These are phyloP conservation scores for Calvatia gigantea DNA, from an alignment of 768 basidiomycete species.

Conservation along the genomic window DNA sequence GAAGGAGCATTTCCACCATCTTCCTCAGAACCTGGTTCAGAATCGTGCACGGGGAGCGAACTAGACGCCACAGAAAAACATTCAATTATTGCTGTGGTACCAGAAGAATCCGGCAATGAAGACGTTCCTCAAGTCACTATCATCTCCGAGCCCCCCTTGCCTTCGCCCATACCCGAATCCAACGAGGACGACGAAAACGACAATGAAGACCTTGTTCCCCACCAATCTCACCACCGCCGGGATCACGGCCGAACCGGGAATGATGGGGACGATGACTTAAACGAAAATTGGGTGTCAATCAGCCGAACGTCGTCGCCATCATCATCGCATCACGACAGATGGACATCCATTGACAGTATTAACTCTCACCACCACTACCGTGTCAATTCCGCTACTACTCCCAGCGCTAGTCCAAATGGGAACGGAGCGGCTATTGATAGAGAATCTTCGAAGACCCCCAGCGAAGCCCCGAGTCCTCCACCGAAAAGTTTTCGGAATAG, in stretches of 20 bases:
- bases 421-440: constrained; percentile 8
- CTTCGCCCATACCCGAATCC: constrained; percentile 9
- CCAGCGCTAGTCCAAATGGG: constrained; percentile 11
- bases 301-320: constrained; percentile 13
- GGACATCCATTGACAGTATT: constrained; percentile 15
- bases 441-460: constrained; percentile 15
- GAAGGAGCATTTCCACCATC: constrained; percentile 16
- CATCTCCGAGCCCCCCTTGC: constrained; percentile 5
- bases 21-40: constrained; percentile 2
- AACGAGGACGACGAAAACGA: background rate
- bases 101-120: background rate
- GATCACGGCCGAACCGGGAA: background rate
- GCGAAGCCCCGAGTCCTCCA: constrained; percentile 40
- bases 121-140: constrained; percentile 6
- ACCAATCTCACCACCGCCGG: background rate
- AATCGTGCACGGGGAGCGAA: background rate
- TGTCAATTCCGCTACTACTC: constrained; percentile 10
- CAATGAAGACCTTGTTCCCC: background rate
- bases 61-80: background rate
- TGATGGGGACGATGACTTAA: background rate
- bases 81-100: background rate
- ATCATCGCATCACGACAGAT: constrained; percentile 16
- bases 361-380: no score
- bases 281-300: constrained; percentile 13
- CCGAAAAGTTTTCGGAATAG: constrained; percentile 48